Base-by-base conservation (phyloP, 306 rosid species). In the Vachellia pachyceras region DNA sequence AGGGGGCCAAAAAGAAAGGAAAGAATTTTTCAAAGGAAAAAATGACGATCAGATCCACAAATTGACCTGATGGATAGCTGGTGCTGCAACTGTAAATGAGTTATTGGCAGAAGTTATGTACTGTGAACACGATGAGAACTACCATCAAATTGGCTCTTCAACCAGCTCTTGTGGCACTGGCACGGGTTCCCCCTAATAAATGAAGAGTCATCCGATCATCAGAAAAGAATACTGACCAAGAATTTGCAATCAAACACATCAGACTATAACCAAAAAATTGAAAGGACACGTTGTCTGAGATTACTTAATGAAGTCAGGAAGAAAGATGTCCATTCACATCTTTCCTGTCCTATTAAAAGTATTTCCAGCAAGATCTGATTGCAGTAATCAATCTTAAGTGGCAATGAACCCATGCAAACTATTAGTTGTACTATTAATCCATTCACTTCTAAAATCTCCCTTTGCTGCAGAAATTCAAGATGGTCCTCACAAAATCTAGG, bases 171-270 rank as follows among this genome's bases (percentile, higher is more conserved):
- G 90, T 79, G 29, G 87, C 84, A 66, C 85, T 79, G 29, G 87
- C 85, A 69, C 86, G 91, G 77, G 84, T 70, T 65, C 92, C 91
- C 72, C 92, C 97, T 93, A 67, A 74, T n/a, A 76, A 73, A 81
- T 58, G 49, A 83, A 76, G 44, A 44, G 60, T 23, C 64, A 73
- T 76, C 79, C 74, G 67, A 82, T 65, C 77, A 81, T 77, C 73
- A 69, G 72, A 39, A 52, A 72, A 77, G 74, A 81, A 73, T 35
- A 8, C 54, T 61, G 65, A 57, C 13, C 73, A 77, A 60, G 61
- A 45, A 80, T 49, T 68, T 42, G 79, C 52, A 69, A 17, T 69
- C 70, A 84, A 23, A 23, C 67, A 25, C n/a, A 60, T 60, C 39
- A 60, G 67, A 11, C 15, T 60, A 60, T 37, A 4, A 37, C 37